A percentile compares a stretch with the other conserved stretches of the same genome.
phyloP scores from a whole-genome alignment of 208 protist species.

The Trypanosoma melophagium region DNA sequence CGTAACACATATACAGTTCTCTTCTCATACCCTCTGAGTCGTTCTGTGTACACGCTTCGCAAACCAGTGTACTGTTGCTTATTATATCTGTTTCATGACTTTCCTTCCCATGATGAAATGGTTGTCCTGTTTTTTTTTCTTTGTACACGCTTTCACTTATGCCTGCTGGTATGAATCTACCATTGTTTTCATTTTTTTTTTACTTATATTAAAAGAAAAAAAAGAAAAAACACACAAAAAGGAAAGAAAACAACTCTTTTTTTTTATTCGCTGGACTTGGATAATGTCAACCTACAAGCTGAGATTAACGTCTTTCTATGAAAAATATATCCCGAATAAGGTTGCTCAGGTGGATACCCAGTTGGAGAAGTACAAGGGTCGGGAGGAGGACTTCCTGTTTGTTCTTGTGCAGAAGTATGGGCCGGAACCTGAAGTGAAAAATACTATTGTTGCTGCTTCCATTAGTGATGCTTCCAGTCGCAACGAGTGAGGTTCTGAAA shows the following conservation, averaged over 20 bases:
- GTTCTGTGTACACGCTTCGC: too few species aligned
- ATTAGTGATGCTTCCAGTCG: too few species aligned
- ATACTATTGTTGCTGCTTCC: background rate
- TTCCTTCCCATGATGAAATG: too few species aligned
- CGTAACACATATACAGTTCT: background rate
- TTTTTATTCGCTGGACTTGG: background rate
- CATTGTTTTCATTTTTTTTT: too few species aligned
- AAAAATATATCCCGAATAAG: slow-evolving; percentile 56
- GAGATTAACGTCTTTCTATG: slow-evolving; percentile 46
- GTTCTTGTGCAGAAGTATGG: slow-evolving; percentile 65
- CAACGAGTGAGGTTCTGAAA: too few species aligned
- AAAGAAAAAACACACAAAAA: too few species aligned
- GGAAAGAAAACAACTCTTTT: background rate
- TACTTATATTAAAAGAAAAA: too few species aligned
- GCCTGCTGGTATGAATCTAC: too few species aligned
- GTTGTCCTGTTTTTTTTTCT: too few species aligned
- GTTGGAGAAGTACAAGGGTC: slow-evolving; percentile 49
- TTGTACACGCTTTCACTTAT: too few species aligned
- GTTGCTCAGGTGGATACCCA: slow-evolving; percentile 47
- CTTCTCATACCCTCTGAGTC: background rate
- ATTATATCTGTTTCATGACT: too few species aligned
- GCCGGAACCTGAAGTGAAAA: slow-evolving; percentile 32
- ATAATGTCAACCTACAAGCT: slow-evolving; percentile 25
- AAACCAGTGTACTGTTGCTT: too few species aligned
- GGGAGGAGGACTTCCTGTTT: slow-evolving; percentile 53